These are phyloP conservation scores for Beauveria sp. DNA, from an alignment of 2,329 filamentous ascomycete genomes.

Conservation along the genomic window DNA sequence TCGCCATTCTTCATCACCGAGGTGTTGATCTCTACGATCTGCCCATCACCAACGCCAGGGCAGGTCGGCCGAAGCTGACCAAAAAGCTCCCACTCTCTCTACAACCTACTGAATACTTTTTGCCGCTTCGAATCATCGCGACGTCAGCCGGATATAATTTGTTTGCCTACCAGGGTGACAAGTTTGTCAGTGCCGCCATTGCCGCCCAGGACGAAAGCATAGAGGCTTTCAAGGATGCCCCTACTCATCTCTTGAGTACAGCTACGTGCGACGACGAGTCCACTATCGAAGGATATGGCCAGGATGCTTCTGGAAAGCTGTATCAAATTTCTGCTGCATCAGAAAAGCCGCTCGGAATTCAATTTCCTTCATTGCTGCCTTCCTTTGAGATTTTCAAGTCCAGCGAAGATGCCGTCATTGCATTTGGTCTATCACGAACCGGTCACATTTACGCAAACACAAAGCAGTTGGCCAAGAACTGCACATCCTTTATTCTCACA, in stretches of 20 bases:
- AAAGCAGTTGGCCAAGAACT: slow-evolving; percentile 69
- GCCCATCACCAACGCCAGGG: slow-evolving; percentile 50
- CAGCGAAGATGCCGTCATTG: slow-evolving; percentile 33
- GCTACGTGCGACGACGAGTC: slow-evolving; percentile 24
- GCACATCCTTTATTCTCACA: slow-evolving; percentile 83
- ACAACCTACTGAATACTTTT: slow-evolving; percentile 15
- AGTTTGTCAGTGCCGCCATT: slow-evolving; percentile 18
- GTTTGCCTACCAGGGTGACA: slow-evolving; percentile 24
- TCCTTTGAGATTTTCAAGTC: slow-evolving; percentile 43
- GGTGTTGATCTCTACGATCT: slow-evolving; percentile 65
- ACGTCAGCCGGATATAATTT: slow-evolving; percentile 22
- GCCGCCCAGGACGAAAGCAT: slow-evolving; percentile 14
- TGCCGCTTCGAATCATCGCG: slow-evolving; percentile 27
- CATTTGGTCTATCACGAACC: slow-evolving; percentile 61
- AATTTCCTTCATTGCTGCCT: slow-evolving; percentile 41
- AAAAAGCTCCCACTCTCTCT: slow-evolving; percentile 31
- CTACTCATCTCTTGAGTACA: slow-evolving; percentile 17
- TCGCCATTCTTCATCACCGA: slow-evolving; percentile 64
- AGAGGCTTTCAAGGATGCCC: slow-evolving; percentile 11
- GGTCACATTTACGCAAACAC: slow-evolving; percentile 76
- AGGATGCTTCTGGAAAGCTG: slow-evolving; percentile 39
- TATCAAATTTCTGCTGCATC: slow-evolving; percentile 28
- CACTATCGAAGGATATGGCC: slow-evolving; percentile 31
- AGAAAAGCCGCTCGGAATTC: slow-evolving; percentile 26
- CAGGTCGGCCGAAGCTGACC: slow-evolving; percentile 34